phyloP scores from a whole-genome alignment of 2,329 filamentous ascomycete genomes.

The Dothistroma septosporum region DNA sequence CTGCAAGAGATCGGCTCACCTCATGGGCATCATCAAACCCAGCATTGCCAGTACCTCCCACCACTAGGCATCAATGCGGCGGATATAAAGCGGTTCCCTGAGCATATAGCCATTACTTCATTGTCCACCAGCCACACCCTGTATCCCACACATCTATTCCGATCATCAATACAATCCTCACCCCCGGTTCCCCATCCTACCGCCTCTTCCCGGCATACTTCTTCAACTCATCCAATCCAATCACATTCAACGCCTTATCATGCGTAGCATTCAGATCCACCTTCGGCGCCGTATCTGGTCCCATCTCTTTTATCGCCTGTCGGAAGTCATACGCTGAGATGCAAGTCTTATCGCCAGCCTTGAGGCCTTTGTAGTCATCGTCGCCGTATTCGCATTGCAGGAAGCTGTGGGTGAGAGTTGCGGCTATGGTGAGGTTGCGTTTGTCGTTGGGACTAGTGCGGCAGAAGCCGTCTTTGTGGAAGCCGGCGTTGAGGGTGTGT shows the following conservation, averaged over 20 bases:
- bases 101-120: too few species aligned
- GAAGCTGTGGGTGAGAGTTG: conserved; percentile 17
- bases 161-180: neutral
- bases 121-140: too few species aligned
- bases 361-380: conserved; percentile 8
- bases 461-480: conserved; percentile 19
- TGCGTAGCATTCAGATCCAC: conserved; percentile 16
- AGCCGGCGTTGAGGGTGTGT: conserved; percentile 12
- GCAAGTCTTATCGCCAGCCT: conserved; percentile 16
- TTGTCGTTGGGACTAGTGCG: conserved; percentile 10
- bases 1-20: too few species aligned
- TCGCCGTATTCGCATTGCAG: conserved; percentile 20
- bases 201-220: conserved; percentile 9
- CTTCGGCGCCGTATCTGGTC: conserved; percentile 15
- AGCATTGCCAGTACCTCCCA: too few species aligned
- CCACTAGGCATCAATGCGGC: too few species aligned
- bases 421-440: conserved; percentile 16
- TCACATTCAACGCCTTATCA: conserved; percentile 18
- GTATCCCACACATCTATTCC: too few species aligned
- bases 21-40: too few species aligned
- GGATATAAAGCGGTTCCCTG: too few species aligned
- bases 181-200: neutral
- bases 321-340: conserved; percentile 17
- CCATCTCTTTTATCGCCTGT: conserved; percentile 16
- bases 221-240: conserved; percentile 13